Conservation (phyloP, 495 filamentous ascomycete species). For the Daldinia decipiens region DNA sequence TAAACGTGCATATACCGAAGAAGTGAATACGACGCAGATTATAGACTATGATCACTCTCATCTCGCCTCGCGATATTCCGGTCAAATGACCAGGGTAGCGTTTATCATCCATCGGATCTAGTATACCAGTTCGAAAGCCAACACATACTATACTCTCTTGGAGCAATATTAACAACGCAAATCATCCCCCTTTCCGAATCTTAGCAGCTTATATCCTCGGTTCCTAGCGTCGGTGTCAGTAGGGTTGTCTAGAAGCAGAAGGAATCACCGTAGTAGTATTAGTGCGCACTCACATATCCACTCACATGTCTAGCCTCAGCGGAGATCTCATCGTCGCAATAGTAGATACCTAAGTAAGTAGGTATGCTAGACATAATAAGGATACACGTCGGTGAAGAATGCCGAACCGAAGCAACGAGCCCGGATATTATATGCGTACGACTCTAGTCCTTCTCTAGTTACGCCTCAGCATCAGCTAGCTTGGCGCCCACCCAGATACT, state of each 20-base stretch:
- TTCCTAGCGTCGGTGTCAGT: not conserved
- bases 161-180: conserved; percentile 2
- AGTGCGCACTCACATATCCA: not conserved
- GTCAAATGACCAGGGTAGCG: not conserved
- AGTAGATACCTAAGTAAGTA: not conserved
- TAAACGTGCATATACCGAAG: not conserved
- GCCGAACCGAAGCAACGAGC: not conserved
- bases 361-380: not conserved
- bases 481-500: conserved; percentile 49
- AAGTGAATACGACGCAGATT: not conserved
- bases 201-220: not conserved
- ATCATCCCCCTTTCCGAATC: not conserved
- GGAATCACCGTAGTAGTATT: not conserved
- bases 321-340: not conserved
- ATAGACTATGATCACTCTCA: not conserved
- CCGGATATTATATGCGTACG: not conserved
- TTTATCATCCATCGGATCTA: not conserved
- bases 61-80: not conserved
- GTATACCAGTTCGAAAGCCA: not conserved
- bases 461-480: conserved; percentile 5
- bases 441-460: not conserved
- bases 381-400: not conserved
- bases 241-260: not conserved
- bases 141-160: not conserved
- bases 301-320: not conserved